phyloP scores from a whole-genome alignment of 106 monocot species.

The Phalaenopsis equestris region DNA sequence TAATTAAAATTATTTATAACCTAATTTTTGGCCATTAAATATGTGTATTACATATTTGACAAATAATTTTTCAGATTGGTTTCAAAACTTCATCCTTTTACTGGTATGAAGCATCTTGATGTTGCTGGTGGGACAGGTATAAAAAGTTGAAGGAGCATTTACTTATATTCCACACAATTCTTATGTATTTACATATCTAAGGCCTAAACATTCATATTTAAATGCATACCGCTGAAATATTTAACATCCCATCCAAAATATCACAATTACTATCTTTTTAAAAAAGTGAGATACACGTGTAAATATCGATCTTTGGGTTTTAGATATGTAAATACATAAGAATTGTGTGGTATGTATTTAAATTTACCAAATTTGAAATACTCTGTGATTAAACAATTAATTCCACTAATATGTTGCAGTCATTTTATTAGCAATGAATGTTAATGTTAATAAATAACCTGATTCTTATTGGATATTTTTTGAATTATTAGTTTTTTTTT shows the following conservation, averaged over 20 bases:
- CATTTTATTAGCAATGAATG: neutral
- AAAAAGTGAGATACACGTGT: too few relatives aligned
- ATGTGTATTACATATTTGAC: neutral
- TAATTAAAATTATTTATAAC: neutral
- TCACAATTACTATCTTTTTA: too few relatives aligned
- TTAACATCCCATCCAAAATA: too few relatives aligned
- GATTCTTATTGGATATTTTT: neutral
- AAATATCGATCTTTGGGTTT: too few relatives aligned
- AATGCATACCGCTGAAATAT: too few relatives aligned
- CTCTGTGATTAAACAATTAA: neutral
- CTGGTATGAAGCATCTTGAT: conserved; percentile 99
- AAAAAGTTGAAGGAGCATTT: neutral
- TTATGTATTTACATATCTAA: too few relatives aligned
- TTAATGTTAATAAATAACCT: neutral
- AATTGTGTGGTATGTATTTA: too few relatives aligned
- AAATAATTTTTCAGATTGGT: conserved; percentile 41
- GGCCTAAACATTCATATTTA: too few relatives aligned
- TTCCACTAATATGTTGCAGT: neutral
- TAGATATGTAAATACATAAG: too few relatives aligned
- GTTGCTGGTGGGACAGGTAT: conserved; percentile 95
- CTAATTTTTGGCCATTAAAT: neutral
- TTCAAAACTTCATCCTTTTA: conserved; percentile 80
- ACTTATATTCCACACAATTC: too few relatives aligned
- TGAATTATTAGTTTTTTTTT: too few relatives aligned
- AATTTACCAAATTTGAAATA: neutral